Percentiles rank a stretch among this genome's conserved stretches.
These are phyloP conservation scores for Hymenoscyphus albidus DNA, from an alignment of 2,329 filamentous ascomycete species.

Conservation along the genomic window DNA sequence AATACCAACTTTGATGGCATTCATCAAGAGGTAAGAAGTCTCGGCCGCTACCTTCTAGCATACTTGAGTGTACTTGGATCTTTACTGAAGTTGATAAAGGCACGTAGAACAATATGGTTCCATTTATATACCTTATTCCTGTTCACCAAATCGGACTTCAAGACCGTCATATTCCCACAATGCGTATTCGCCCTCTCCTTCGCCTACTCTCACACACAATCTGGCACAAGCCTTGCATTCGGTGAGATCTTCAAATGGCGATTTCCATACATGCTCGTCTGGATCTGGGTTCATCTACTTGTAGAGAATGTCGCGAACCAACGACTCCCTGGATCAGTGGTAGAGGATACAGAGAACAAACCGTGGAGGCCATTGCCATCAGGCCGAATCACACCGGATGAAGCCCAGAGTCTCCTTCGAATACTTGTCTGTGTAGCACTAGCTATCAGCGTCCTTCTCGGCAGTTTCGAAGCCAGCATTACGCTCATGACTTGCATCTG, in stretches of 20 bases:
- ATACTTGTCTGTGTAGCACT: background rate
- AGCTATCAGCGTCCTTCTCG: background rate
- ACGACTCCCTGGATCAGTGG: background rate
- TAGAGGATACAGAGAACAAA: constrained; percentile 33
- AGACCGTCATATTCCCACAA: constrained; percentile 4
- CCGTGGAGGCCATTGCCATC: constrained; percentile 34
- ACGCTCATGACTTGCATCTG: background rate
- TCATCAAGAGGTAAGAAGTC: background rate
- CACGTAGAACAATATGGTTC: background rate
- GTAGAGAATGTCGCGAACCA: background rate
- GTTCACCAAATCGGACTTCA: constrained; percentile 5
- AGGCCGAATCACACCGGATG: constrained; percentile 23
- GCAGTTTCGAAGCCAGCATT: background rate
- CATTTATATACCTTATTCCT: constrained; percentile 4
- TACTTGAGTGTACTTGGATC: background rate
- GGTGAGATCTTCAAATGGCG: constrained; percentile 2
- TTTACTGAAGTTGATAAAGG: background rate
- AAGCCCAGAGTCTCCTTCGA: background rate
- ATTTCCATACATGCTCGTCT: background rate
- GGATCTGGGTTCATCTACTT: constrained; percentile 3
- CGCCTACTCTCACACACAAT: constrained; percentile 1
- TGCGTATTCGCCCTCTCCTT: background rate
- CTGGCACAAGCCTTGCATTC: background rate
- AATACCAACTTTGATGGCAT: background rate
- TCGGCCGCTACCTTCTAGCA: background rate